These are phyloP conservation scores for Willaertia magna DNA, from an alignment of 208 protist species.

Conservation along the genomic window DNA sequence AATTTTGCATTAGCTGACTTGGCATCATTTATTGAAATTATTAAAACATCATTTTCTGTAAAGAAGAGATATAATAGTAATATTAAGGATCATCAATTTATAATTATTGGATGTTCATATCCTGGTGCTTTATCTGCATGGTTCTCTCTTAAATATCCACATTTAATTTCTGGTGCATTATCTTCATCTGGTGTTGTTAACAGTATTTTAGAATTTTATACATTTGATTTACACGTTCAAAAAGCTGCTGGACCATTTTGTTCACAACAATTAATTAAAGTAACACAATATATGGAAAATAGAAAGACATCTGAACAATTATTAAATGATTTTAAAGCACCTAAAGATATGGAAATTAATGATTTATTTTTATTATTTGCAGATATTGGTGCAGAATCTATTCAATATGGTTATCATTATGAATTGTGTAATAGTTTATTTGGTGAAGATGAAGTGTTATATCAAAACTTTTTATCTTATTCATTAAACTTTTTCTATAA, in stretches of 20 bases:
- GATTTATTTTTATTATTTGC: background rate
- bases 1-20: background rate
- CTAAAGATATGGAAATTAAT: background rate
- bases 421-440: background rate
- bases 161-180: background rate
- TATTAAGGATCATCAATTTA: background rate
- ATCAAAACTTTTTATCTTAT: background rate
- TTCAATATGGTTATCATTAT: slow-evolving; percentile 5
- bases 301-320: background rate
- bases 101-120: background rate
- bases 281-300: background rate
- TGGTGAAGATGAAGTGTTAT: background rate
- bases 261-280: background rate
- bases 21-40: background rate
- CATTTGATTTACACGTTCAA: background rate
- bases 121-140: background rate
- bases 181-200: background rate
- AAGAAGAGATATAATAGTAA: background rate
- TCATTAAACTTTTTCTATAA: background rate
- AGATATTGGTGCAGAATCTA: background rate
- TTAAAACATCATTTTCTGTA: background rate
- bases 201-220: background rate
- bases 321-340: background rate
- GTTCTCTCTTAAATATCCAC: background rate
- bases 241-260: background rate